Conservation (phyloP, 2,329 filamentous ascomycete species). For the Cordyceps farinosa region DNA sequence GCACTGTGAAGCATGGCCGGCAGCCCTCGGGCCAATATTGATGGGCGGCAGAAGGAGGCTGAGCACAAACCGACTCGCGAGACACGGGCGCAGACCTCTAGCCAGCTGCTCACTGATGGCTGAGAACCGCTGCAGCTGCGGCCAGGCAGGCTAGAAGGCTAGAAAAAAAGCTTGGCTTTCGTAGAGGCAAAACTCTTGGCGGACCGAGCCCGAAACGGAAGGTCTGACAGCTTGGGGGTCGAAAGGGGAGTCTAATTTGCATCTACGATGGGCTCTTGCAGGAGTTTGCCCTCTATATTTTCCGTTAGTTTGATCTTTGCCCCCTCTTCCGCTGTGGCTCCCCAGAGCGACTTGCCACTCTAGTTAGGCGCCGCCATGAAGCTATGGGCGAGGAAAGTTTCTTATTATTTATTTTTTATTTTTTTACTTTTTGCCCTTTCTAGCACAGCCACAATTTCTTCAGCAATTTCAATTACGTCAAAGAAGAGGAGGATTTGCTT, state of each 20-base stretch:
- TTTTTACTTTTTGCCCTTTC: too few relatives aligned
- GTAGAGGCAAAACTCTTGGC: constrained; percentile 13
- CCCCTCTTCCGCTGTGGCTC: neutral
- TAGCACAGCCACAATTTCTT: constrained; percentile 13
- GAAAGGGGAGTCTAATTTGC: constrained; percentile 8
- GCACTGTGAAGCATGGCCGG: neutral
- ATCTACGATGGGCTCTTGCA: neutral
- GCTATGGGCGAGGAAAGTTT: neutral
- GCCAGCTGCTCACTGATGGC: neutral
- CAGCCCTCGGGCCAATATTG: constrained; percentile 7
- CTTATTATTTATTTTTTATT: neutral
- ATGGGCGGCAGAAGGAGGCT: constrained; percentile 12
- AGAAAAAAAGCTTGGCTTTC: constrained; percentile 1
- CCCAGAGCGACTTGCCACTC: neutral
- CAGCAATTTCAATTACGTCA: constrained; percentile 2
- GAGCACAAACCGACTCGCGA: constrained; percentile 3
- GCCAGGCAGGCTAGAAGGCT: neutral
- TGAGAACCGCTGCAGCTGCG: neutral
- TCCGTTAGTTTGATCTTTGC: neutral
- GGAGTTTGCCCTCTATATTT: neutral
- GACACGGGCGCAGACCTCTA: neutral
- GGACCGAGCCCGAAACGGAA: constrained; percentile 11
- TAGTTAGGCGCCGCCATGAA: neutral
- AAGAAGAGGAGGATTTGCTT: neutral
- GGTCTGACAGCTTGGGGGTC: neutral